Conservation (phyloP, 2,329 filamentous ascomycete species). For the Aspergillus sp. region DNA sequence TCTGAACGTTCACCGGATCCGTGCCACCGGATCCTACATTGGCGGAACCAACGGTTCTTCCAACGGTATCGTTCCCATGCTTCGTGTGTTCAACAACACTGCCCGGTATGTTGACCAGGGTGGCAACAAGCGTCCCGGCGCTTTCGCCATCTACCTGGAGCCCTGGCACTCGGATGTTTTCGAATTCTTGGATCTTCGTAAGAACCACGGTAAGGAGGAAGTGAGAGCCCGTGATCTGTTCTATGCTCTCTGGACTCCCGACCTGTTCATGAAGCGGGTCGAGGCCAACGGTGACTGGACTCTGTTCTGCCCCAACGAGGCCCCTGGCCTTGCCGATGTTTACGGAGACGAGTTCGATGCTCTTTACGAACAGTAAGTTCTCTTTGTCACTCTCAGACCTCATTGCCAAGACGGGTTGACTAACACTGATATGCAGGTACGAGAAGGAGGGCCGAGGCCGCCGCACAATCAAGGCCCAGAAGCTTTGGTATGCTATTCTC, state of each 20-base stretch:
- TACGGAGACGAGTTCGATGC: constrained; percentile 97
- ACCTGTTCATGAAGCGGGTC: constrained; percentile 99
- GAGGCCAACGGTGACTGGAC: constrained; percentile 97
- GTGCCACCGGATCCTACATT: constrained; percentile 96
- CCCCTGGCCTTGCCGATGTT: constrained; percentile 89
- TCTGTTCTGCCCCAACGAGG: constrained; percentile 96
- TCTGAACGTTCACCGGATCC: constrained; percentile 93
- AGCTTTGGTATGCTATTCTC: constrained; percentile 98
- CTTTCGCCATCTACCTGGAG: constrained; percentile 98
- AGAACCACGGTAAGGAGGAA: constrained; percentile 99
- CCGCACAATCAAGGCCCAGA: constrained; percentile 92
- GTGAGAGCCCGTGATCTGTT: constrained; percentile 95
- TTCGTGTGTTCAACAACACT: constrained; percentile 99
- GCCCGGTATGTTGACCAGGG: constrained; percentile 98
- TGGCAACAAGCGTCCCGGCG: constrained; percentile 97
- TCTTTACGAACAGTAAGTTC: constrained; percentile 68
- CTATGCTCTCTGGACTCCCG: constrained; percentile 96
- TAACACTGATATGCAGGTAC: constrained; percentile 57
- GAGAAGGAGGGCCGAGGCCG: constrained; percentile 85
- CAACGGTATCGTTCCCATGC: constrained; percentile 96
- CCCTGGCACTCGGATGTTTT: constrained; percentile 99
- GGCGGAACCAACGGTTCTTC: constrained; percentile 97
- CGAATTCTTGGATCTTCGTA: constrained; percentile 93
- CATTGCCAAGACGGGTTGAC: constrained; percentile 8
- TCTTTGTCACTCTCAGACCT: too few species aligned